These are phyloP conservation scores for Aspergillus sclerotioniger DNA, from an alignment of 495 filamentous ascomycete genomes.

Conservation along the genomic window DNA sequence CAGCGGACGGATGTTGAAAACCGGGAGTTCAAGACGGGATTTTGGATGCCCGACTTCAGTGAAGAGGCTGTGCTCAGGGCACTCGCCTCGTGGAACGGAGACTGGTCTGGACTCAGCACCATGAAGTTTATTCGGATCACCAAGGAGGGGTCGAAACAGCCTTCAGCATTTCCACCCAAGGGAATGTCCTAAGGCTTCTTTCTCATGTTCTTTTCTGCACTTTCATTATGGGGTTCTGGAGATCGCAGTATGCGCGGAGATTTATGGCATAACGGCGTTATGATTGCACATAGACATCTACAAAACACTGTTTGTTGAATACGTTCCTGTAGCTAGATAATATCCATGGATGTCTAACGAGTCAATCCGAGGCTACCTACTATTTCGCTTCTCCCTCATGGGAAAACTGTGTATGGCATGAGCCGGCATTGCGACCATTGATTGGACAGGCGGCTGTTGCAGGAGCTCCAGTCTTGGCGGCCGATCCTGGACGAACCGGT, in stretches of 20 bases:
- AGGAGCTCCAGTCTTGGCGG: constrained; percentile 32
- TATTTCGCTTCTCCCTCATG: no score
- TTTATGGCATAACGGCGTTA: constrained; percentile 27
- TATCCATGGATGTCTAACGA: background rate
- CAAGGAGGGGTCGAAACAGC: constrained; percentile 52
- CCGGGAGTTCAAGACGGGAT: constrained; percentile 81
- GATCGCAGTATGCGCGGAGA: background rate
- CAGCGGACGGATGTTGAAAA: constrained; percentile 68
- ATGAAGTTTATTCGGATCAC: constrained; percentile 63
- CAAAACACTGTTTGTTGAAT: constrained; percentile 3
- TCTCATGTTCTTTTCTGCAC: constrained; percentile 14
- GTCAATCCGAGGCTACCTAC: no score
- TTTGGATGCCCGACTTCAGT: constrained; percentile 67
- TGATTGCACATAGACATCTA: constrained; percentile 8
- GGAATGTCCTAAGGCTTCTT: constrained; percentile 46
- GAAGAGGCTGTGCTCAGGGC: constrained; percentile 51
- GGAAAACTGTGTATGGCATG: no score
- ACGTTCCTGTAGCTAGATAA: constrained; percentile 15
- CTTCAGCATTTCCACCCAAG: constrained; percentile 69
- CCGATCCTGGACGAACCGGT: constrained; percentile 18
- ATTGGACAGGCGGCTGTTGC: background rate
- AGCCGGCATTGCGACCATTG: background rate
- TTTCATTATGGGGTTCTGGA: constrained; percentile 10
- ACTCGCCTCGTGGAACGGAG: constrained; percentile 59
- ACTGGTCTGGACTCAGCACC: constrained; percentile 58